Evolutionary conservation across 1,284 basidiomycete species (phyloP), one percentile per base, ranked within the genome.

Genomic region (Hymenochaete sp.): DNA sequence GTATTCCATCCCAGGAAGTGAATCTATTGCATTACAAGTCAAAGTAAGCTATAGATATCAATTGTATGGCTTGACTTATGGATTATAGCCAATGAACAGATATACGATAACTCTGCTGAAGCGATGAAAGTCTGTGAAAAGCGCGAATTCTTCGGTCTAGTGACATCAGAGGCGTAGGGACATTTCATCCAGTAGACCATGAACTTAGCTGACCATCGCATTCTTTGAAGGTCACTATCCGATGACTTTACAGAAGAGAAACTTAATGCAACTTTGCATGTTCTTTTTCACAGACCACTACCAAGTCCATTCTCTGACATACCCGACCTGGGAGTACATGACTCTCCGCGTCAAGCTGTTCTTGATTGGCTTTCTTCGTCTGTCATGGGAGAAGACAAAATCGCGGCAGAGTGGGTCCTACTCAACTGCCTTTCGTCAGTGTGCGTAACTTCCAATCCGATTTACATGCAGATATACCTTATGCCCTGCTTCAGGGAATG

Each of bases 381-480:
- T 52, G 75, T 70, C 4, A 64, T 90, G 1, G 79, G 69, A 1
- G 81, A 82, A 0, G 88, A 91, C 57, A 56, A 51, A 22, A 65
- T 77, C 26, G 82, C 81, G 0, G 88, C 89, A 8, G 83, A 92
- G 62, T 90, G 82, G 78, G 64, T 86, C 2, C 63, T 93, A 5
- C 65, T 92, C 11, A 67, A 72, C 18, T 60, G 72, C 19, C 67
- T 84, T n/a, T 72, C 81, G 16, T 72, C 73, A 59, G 75, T 82
- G 86, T 90, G 56, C 52, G 67, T 13, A 1, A 22, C 11, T 16
- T 41, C 40, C 27, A 10, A 38, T 28, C 28, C 35, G 32, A 18
- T 53, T 19, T 24, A 16, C 24, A 21, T 47, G n/a, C 29, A 35
- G 44, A 39, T 53, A 13, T 32, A 1, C 24, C 21, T 22, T n/a